A percentile compares a stretch with the other conserved stretches of the same genome.
Evolutionary conservation across 805 yeast genomes (phyloP).

Genomic region (Starmerella vitae): DNA sequence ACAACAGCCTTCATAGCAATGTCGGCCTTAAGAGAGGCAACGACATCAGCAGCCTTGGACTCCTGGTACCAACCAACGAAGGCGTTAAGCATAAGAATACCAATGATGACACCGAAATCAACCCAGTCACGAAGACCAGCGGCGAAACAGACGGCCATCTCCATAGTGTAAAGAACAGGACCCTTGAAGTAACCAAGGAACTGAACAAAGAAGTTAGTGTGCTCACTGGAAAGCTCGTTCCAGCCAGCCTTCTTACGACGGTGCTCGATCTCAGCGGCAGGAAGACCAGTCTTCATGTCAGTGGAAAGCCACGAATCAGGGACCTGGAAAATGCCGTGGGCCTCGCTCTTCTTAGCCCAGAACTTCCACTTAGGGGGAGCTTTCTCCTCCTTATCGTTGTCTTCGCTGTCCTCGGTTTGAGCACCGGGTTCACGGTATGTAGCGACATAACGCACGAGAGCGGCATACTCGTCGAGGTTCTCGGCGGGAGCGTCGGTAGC

Average conservation of each 20-base stretch:
- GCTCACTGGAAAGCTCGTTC: constrained; percentile 81
- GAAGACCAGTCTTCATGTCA: constrained; percentile 63
- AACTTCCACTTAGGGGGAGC: constrained; percentile 45
- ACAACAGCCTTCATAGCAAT: constrained; percentile 80
- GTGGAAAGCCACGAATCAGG: constrained; percentile 77
- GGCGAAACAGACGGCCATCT: constrained; percentile 85
- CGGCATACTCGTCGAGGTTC: constrained; percentile 29
- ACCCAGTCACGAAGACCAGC: constrained; percentile 97
- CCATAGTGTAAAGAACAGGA: constrained; percentile 93
- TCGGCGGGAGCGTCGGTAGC: constrained; percentile 31
- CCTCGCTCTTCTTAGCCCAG: constrained; percentile 41
- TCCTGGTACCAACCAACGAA: constrained; percentile 94
- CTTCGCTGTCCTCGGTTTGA: constrained; percentile 40
- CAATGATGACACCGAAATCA: constrained; percentile 94
- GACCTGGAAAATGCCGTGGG: constrained; percentile 35
- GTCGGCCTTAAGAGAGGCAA: constrained; percentile 88
- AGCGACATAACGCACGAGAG: constrained; percentile 27
- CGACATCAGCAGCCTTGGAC: constrained; percentile 95
- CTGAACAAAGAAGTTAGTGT: constrained; percentile 65
- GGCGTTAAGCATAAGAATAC: constrained; percentile 75
- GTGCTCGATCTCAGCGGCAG: constrained; percentile 57
- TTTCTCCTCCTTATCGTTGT: constrained; percentile 49
- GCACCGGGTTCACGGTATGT: constrained; percentile 30
- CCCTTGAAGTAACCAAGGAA: constrained; percentile 79
- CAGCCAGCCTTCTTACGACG: constrained; percentile 85